A percentile compares a stretch with the other conserved stretches of the same genome.
phyloP scores from a whole-genome alignment of 73 alveolate genomes.

The Stentor coeruleus region DNA sequence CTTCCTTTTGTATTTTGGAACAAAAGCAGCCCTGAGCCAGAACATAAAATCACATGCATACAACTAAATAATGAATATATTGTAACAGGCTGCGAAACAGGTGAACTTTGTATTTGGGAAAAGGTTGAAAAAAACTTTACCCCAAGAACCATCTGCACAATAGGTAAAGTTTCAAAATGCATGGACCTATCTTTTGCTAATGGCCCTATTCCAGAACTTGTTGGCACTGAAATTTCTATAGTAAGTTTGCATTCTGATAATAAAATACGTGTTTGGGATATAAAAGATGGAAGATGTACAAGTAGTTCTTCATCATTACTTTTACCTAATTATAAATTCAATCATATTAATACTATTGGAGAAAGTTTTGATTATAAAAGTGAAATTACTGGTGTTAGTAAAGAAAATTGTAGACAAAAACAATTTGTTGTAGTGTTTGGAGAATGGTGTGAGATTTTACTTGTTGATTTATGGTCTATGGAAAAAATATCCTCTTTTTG shows the following conservation, averaged over 20 bases:
- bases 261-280: constrained; percentile 47
- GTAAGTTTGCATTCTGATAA: constrained; percentile 45
- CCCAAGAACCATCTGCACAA: neutral
- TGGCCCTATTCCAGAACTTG: constrained; percentile 1
- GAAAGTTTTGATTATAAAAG: no score
- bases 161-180: neutral
- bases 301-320: constrained; percentile 43
- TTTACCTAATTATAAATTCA: constrained; percentile 17
- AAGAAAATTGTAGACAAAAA: no score
- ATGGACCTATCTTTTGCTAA: neutral
- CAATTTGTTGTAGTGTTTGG: neutral
- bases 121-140: neutral
- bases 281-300: constrained; percentile 58
- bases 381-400: no score
- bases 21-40: constrained; percentile 2
- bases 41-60: neutral
- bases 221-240: constrained; percentile 21
- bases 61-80: neutral
- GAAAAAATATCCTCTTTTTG: neutral
- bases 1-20: constrained; percentile 28
- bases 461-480: constrained; percentile 5
- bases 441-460: neutral
- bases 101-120: neutral
- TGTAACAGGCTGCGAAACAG: neutral
- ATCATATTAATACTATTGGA: neutral